Evolutionary conservation across 495 filamentous ascomycete species (phyloP), one percentile per base, ranked within the genome.

Genomic region (Bacidia rubella): DNA sequence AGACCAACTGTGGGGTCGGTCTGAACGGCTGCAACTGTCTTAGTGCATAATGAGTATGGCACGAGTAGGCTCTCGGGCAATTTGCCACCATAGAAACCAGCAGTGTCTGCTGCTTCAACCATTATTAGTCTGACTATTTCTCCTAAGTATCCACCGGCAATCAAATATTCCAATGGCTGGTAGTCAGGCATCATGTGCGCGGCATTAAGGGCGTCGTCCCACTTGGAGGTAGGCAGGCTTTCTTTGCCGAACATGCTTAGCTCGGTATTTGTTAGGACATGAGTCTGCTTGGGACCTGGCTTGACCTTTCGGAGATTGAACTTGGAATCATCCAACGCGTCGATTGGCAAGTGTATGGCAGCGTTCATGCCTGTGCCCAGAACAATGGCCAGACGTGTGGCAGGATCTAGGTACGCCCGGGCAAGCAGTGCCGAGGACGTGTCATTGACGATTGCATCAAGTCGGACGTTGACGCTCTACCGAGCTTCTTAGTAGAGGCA

Each of bases 131-230:
- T 78, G 7, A 81, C 83, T 40, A 95, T 79, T 64, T 94, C 88
- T 29, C 88, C 88, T 1, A 94, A 69, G 57, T 95, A 95, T 4
- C 85, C 76, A 0, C 88, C 88, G 1, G 85, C 79, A 25, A 87
- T 85, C 79, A 95, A 88, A 64, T 93, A 92, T 63, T 95, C 88
- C 54, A 94, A 76, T 0, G 88, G 88, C 64, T 93, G 87, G 59
- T 92, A 94, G 24, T 88, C 85, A 0, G 87, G 87, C 0, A 76
- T 74, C 56, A 87, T 77, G 57, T 84, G 80, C 1, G 76, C 76
- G 15, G 66, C 61, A 61, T 92, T 87, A 19, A 95, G 71, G 39
- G 70, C 57, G 3, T 75, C 68, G 59, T 95, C 88, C 87, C 87
- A 94, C 11, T 73, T 73, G 10, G 79, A 88, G 65, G 81, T 80